Evolutionary conservation across 768 basidiomycete species (phyloP), one percentile per base, ranked within the genome.

Genomic region (Xerocomus potaroensis): DNA sequence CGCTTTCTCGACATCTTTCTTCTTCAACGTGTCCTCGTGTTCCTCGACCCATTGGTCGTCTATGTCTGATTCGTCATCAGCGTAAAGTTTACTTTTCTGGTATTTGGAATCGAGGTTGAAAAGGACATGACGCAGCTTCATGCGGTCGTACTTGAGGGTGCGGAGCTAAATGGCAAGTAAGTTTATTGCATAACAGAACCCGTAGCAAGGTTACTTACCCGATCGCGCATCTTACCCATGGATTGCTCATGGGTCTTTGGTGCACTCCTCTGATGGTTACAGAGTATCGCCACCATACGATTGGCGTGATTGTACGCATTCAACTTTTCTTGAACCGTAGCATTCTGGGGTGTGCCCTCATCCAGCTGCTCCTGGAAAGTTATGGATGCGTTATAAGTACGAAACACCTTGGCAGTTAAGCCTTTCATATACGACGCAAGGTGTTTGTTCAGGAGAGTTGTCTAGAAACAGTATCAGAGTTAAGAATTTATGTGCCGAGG

Each of bases 371-470:
- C 75, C 63, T 98, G 92, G 74, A 98, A 96, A 2, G 95, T 96
- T 63, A 81, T 83, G 21, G 96, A 98, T 19, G 96, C 96, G 61
- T 99, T 99, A 73, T 89, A 99, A 42, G 96, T 99, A 91, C 96
- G 95, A 77, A 99, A 99, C 22, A 99, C 96, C 66, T 99, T 99
- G 48, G 96, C 96, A 0, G 96, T 95, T 22, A 99, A 77, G 15
- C 96, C 96, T 51, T 93, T 90, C 96, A 98, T 99, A 66, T 95
- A 92, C 23, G 78, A 80, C 36, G 80, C 81, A 49, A 99, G 75
- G 66, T 98, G 92, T 64, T 93, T 94, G 72, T 99, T 99, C 49
- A 99, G 70, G 8, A 75, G 73, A 7, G 78, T 72, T 3, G 96
- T 91, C 91, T 96, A 65, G 41, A 9, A 48, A 44, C 9, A 11